These are phyloP conservation scores for Collybia sp. DNA, from an alignment of 768 basidiomycete genomes.

Conservation along the genomic window DNA sequence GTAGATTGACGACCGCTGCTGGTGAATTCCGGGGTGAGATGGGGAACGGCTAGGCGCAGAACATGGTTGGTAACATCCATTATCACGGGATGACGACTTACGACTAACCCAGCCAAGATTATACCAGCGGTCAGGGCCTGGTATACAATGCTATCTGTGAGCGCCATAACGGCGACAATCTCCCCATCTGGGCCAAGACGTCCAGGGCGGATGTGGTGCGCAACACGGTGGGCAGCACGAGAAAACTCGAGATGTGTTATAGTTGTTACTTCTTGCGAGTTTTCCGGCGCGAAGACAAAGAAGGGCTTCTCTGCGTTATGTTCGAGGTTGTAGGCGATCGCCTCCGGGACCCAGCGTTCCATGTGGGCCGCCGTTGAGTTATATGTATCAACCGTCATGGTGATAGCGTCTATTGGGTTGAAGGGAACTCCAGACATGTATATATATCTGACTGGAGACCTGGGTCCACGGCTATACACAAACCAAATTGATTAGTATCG, in stretches of 20 bases:
- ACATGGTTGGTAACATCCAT: background rate
- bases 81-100: slow-evolving; percentile 15
- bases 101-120: slow-evolving; percentile 22
- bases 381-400: no score
- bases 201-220: slow-evolving; percentile 24
- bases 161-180: slow-evolving; percentile 24
- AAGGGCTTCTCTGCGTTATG: slow-evolving; percentile 14
- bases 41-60: slow-evolving; percentile 22
- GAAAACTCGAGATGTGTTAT: slow-evolving; percentile 33
- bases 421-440: no score
- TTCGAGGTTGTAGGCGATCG: slow-evolving; percentile 7
- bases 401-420: no score
- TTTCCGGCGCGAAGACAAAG: slow-evolving; percentile 13
- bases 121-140: slow-evolving; percentile 28
- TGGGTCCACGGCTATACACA: no score
- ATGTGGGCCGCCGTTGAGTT: no score
- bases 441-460: no score
- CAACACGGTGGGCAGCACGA: slow-evolving; percentile 32
- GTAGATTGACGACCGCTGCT: slow-evolving; percentile 25
- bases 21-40: slow-evolving; percentile 32
- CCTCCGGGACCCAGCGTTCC: slow-evolving; percentile 2
- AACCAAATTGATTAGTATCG: no score
- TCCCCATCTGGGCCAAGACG: slow-evolving; percentile 14
- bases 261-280: slow-evolving; percentile 9
- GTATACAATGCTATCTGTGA: slow-evolving; percentile 25